Evolutionary conservation across 163 green algal genomes (phyloP).

Genomic region (Trebouxia gelatinosa): DNA sequence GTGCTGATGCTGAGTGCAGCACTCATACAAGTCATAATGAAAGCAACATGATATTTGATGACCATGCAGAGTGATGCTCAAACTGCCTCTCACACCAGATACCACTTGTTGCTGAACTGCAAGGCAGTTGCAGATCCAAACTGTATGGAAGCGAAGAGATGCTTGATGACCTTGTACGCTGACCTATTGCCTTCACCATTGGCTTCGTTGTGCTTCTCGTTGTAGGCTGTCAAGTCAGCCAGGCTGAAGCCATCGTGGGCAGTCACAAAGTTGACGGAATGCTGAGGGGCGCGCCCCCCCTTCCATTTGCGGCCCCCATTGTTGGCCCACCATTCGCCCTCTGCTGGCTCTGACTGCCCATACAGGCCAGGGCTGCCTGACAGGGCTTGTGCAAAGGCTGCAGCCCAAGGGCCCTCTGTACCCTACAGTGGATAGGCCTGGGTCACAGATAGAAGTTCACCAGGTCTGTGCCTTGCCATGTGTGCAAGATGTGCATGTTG

Average conservation of each 20-base stretch:
- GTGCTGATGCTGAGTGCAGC: background rate
- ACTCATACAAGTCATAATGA: too few species aligned
- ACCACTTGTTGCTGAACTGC: background rate
- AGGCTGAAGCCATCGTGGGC: conserved; percentile 99
- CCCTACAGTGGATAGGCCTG: conserved; percentile 55
- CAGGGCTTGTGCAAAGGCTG: conserved; percentile 82
- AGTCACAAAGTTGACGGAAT: conserved; percentile 97
- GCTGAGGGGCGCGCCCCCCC: conserved; percentile 63
- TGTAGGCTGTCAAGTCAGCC: conserved; percentile 91
- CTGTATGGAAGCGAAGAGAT: background rate
- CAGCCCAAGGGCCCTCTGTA: conserved; percentile 80
- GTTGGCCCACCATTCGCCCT: conserved; percentile 71
- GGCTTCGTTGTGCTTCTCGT: conserved; percentile 94
- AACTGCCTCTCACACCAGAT: too few species aligned
- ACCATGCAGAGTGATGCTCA: too few species aligned
- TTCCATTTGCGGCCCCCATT: conserved; percentile 76
- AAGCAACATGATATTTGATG: too few species aligned
- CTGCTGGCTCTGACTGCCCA: conserved; percentile 33
- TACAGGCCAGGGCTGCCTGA: conserved; percentile 93
- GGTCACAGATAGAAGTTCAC: too few species aligned
- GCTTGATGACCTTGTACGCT: background rate
- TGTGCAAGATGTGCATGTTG: too few species aligned
- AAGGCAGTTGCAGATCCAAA: too few species aligned
- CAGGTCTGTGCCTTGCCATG: too few species aligned
- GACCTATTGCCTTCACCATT: conserved; percentile 90